Percentiles rank a stretch among this genome's conserved stretches.
These are phyloP conservation scores for Dictyostelium intermedium DNA, from an alignment of 78 protist species.

Conservation along the genomic window DNA sequence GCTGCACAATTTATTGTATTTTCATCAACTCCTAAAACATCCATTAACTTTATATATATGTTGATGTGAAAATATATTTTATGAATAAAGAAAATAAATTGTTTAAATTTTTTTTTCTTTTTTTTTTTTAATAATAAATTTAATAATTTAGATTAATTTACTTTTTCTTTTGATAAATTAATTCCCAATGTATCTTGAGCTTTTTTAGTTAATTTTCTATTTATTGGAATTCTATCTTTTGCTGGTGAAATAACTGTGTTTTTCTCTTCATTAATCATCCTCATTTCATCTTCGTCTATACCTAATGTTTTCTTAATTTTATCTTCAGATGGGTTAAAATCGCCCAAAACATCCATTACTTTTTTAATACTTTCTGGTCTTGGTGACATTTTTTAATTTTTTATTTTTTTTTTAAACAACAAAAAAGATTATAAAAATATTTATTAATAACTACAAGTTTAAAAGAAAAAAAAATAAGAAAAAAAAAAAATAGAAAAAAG, in stretches of 20 bases:
- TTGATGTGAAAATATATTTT: not conserved
- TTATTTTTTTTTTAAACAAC: too few relatives aligned
- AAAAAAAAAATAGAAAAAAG: too few relatives aligned
- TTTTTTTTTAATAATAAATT: not conserved
- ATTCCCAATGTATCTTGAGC: constrained; percentile 68
- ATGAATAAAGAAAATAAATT: not conserved
- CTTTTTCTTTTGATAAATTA: constrained; percentile 69
- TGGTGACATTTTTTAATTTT: constrained; percentile 29
- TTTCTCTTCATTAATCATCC: constrained; percentile 32
- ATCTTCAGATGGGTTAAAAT: constrained; percentile 71
- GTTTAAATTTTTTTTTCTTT: not conserved
- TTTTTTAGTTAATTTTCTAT: constrained; percentile 59
- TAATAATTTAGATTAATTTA: not conserved
- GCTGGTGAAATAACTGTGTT: not conserved
- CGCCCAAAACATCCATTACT: constrained; percentile 64
- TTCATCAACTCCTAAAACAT: constrained; percentile 74
- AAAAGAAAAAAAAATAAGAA: too few relatives aligned
- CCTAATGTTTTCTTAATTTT: constrained; percentile 66
- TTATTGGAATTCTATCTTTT: constrained; percentile 71
- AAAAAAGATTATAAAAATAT: too few relatives aligned
- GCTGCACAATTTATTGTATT: constrained; percentile 57
- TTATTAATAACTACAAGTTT: too few relatives aligned
- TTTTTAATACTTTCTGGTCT: constrained; percentile 74
- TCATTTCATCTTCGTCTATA: constrained; percentile 56
- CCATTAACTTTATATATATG: constrained; percentile 28